A percentile compares a stretch with the other conserved stretches of the same genome.
phyloP scores from a whole-genome alignment of 805 yeast genomes.

The Kodamaea fukazawae region DNA sequence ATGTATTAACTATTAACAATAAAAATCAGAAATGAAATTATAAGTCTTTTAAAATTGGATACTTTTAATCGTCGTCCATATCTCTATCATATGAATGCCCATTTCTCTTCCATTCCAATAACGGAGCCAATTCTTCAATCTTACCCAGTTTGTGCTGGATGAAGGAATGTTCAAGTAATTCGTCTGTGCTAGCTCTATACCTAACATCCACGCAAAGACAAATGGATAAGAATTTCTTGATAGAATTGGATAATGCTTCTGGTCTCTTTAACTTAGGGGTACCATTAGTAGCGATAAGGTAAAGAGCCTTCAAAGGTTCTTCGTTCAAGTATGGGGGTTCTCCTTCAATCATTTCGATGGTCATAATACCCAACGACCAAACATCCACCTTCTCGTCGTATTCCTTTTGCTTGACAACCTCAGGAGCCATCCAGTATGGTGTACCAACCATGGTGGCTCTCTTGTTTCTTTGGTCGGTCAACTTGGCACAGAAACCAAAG shows the following conservation, averaged over 20 bases:
- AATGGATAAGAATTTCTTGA: constrained; percentile 82
- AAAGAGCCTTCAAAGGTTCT: constrained; percentile 73
- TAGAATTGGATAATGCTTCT: constrained; percentile 63
- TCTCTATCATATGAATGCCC: constrained; percentile 5
- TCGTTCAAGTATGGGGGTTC: constrained; percentile 84
- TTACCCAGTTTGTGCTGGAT: constrained; percentile 59
- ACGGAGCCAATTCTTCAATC: constrained; percentile 54
- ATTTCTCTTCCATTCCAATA: constrained; percentile 50
- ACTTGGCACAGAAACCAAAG: constrained; percentile 59
- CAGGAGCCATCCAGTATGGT: constrained; percentile 92
- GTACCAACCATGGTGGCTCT: constrained; percentile 87
- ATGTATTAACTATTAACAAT: background rate
- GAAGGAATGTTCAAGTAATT: constrained; percentile 74
- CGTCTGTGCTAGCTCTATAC: constrained; percentile 87
- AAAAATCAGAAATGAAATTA: background rate
- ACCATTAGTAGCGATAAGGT: constrained; percentile 75
- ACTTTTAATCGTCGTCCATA: constrained; percentile 2
- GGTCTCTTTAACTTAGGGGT: constrained; percentile 74
- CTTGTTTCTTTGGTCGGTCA: constrained; percentile 68
- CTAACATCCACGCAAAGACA: constrained; percentile 93
- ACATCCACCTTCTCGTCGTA: constrained; percentile 81
- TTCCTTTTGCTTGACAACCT: constrained; percentile 74
- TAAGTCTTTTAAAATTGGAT: background rate
- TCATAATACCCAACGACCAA: constrained; percentile 83
- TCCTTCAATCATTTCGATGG: constrained; percentile 83